Evolutionary conservation across 169 alveolate species (phyloP).

Genomic region (Plasmodium blacklocki): DNA sequence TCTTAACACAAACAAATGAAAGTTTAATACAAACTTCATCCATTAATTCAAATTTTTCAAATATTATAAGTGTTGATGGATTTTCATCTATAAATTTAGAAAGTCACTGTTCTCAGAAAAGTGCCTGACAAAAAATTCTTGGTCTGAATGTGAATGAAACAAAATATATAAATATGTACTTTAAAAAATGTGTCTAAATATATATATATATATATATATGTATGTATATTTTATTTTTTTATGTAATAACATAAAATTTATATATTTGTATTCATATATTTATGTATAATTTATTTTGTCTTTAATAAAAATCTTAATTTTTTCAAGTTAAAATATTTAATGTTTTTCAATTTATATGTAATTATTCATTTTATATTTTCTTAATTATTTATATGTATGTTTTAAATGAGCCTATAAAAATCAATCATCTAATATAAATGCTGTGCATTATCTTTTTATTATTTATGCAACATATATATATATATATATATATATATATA

Average conservation of each 20-base stretch:
- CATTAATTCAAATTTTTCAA: constrained; percentile 56
- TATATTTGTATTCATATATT: constrained; percentile 9
- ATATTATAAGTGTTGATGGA: constrained; percentile 46
- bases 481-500: neutral
- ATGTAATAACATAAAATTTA: neutral
- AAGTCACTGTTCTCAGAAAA: constrained; percentile 45
- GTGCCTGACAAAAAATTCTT: neutral
- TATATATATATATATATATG: neutral
- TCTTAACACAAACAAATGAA: constrained; percentile 16
- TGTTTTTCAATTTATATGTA: no score
- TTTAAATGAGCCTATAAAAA: neutral
- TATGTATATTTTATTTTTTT: neutral
- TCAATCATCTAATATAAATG: neutral
- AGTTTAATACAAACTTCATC: constrained; percentile 45
- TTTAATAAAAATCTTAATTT: constrained; percentile 33
- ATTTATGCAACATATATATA: neutral
- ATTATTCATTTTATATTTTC: neutral
- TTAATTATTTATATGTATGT: neutral
- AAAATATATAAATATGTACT: no score
- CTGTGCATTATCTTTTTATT: neutral
- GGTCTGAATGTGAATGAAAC: no score
- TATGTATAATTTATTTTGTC: constrained; percentile 22
- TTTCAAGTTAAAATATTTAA: constrained; percentile 12
- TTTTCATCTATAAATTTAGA: constrained; percentile 49
- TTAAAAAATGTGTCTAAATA: no score